These are phyloP conservation scores for Agastache rugosa DNA, from an alignment of 257 asterid species.

Conservation along the genomic window DNA sequence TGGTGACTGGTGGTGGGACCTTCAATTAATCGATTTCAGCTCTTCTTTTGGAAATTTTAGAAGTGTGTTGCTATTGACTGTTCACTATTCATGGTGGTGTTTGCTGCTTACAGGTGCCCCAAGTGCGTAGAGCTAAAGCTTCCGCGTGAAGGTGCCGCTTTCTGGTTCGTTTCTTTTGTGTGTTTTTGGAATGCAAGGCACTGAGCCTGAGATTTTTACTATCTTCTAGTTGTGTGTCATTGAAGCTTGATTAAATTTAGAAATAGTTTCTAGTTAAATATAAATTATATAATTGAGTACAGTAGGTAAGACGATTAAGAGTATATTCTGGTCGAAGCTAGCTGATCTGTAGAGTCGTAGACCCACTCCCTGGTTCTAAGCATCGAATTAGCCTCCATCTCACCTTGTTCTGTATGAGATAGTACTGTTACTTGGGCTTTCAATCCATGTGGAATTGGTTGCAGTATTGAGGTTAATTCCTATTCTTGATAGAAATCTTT, in stretches of 20 bases:
- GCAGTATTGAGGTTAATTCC: conserved; percentile 13
- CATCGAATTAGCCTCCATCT: neutral
- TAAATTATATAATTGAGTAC: neutral
- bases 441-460: conserved; percentile 8
- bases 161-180: conserved; percentile 76
- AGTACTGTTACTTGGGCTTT: neutral
- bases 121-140: conserved; percentile 92
- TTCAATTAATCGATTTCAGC: neutral
- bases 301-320: neutral
- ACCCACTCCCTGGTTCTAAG: neutral
- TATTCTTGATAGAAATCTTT: conserved; percentile 30
- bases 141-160: conserved; percentile 93
- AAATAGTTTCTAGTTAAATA: conserved; percentile 1
- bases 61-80: neutral
- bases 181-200: neutral
- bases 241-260: conserved; percentile 5
- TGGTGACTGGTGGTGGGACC: neutral
- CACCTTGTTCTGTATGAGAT: neutral
- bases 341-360: neutral
- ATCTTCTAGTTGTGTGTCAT: neutral
- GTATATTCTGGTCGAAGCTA: conserved; percentile 9
- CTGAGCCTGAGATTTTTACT: neutral
- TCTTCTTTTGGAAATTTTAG: neutral
- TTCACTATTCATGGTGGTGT: conserved; percentile 19
- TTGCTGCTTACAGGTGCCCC: conserved; percentile 71